Conservation (phyloP, 441 rosid genomes). For the Populus hybrid region DNA sequence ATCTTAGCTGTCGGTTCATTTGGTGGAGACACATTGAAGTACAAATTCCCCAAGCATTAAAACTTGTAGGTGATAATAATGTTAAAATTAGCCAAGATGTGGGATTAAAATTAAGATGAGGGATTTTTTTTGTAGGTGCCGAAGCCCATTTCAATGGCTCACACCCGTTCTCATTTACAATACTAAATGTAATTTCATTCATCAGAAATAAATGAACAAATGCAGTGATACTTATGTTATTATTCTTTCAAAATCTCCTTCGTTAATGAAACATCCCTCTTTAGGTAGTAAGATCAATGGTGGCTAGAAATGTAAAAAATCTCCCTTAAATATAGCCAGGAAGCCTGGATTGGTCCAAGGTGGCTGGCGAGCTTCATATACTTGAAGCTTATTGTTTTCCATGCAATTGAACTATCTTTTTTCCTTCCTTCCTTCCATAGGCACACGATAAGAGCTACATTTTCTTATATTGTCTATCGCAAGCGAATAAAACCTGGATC, state of each 20-base stretch:
- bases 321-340: not conserved
- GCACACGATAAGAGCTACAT: not conserved
- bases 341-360: not conserved
- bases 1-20: no score
- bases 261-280: no score
- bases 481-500: not conserved
- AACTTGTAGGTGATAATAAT: no score
- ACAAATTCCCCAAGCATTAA: no score
- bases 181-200: not conserved
- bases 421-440: not conserved
- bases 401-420: not conserved
- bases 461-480: not conserved
- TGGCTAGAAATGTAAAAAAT: no score
- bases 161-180: no score
- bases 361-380: not conserved
- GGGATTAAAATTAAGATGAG: no score
- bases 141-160: no score
- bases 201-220: not conserved
- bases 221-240: not conserved
- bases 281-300: no score
- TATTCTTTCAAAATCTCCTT: not conserved
- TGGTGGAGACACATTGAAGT: no score
- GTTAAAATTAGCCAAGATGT: no score
- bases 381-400: not conserved
- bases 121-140: no score